Conservation (phyloP, 768 basidiomycete genomes). For the Strobilomyces confusus region DNA sequence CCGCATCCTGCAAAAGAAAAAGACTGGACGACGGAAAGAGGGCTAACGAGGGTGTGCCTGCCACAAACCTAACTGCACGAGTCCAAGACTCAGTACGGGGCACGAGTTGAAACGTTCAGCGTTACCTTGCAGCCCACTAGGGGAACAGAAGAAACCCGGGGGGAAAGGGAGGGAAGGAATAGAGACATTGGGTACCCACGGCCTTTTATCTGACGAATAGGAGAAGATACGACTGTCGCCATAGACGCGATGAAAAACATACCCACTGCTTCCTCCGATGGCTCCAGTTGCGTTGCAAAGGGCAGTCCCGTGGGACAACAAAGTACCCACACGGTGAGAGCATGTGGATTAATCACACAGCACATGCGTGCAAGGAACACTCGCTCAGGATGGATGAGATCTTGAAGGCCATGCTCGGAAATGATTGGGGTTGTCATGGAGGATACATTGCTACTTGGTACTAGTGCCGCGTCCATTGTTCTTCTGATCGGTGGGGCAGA, state of each 20-base stretch:
- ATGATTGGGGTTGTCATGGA: neutral
- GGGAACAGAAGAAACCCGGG: neutral
- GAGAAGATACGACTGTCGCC: conserved; percentile 10
- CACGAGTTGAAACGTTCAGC: neutral
- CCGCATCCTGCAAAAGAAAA: conserved; percentile 11
- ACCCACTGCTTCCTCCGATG: neutral
- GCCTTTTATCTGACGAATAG: conserved; percentile 11
- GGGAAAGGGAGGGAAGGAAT: neutral
- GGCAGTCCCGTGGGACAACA: neutral
- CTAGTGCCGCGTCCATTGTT: neutral
- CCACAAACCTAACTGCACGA: conserved; percentile 16
- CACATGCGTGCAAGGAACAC: neutral
- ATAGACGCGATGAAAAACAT: neutral
- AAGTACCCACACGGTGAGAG: no score
- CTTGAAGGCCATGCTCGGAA: neutral
- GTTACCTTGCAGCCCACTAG: conserved; percentile 14
- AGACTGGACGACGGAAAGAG: neutral
- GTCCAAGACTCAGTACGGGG: neutral
- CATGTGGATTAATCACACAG: no score
- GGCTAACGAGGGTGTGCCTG: conserved; percentile 18
- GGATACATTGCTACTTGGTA: neutral
- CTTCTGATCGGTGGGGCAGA: neutral
- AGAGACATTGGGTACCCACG: neutral
- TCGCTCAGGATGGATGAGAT: no score
- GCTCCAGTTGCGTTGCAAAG: neutral